Base-by-base conservation (phyloP, 1,139 yeast species). In the Geotrichum carabidarum region DNA sequence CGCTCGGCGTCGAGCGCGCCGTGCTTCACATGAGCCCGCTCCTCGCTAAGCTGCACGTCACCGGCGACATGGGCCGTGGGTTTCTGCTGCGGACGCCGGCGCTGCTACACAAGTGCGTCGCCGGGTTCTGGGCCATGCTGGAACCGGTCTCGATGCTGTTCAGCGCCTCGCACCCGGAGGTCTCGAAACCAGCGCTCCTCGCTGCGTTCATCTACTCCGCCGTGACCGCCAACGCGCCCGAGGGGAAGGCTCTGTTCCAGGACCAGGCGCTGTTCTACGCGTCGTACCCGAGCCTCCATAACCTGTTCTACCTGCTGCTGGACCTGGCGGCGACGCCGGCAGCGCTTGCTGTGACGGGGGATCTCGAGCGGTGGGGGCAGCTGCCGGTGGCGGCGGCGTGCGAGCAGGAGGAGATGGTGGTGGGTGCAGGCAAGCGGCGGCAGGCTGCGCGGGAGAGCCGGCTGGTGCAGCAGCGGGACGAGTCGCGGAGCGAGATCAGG, bases 131-230 rank as follows among this genome's bases (percentile, higher is more conserved):
- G 56, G 44, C 31, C 12, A 15, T 37, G 8, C 31, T 46, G 27
- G 48, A 44, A n/a, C 48, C 47, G 9, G 36, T 35, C 18, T 41
- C 46, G 12, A 35, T 38, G 34, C 34, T 44, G 17, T 14, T 47
- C 35, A 22, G 27, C 5, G 15, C 38, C 30, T 45, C 47, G 11
- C 50, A 51, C 37, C 43, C 50, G 15, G 52, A 44, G 40, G 11
- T 53, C 43, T 18, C 46, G 11, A 53, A 48, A 35, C 43, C 52
- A 3, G 34, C 52, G 1, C 40, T 53, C 6, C 30, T 53, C 17
- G 36, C 52, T 4, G 50, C 56, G 5, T 17, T 53, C 14, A 53
- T 53, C 12, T 53, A 53, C 41, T 43, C 56, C 4, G 44, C 52
- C 22, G 6, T 53, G 27, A 48, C 56, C n/a, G 31, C 52, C n/a